phyloP scores from a whole-genome alignment of 352 stramenopile genomes.

The Globisporangium cystogenes region DNA sequence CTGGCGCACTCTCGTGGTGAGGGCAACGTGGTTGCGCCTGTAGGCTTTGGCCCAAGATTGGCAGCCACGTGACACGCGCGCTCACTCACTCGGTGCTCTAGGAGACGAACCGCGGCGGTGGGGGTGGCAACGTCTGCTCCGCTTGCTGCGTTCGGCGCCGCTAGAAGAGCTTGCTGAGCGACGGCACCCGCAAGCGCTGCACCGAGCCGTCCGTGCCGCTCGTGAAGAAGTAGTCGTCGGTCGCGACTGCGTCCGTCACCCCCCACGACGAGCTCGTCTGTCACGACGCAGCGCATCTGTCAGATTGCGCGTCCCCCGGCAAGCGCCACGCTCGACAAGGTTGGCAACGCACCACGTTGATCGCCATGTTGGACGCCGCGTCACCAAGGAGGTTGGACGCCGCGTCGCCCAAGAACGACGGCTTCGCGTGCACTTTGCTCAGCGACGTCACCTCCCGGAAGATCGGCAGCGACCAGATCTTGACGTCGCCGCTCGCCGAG shows the following conservation, averaged over 20 bases:
- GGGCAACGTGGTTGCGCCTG: too few relatives aligned
- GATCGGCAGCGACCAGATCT: conserved; percentile 85
- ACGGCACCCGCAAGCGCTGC: conserved; percentile 65
- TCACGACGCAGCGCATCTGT: background rate
- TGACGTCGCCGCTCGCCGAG: conserved; percentile 77
- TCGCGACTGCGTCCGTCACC: conserved; percentile 77
- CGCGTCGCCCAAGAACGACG: conserved; percentile 72
- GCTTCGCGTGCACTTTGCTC: conserved; percentile 73
- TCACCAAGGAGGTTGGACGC: conserved; percentile 75
- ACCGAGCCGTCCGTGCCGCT: conserved; percentile 79
- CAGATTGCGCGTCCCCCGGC: background rate
- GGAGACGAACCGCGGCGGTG: too few relatives aligned
- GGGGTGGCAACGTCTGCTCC: too few relatives aligned
- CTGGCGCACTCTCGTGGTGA: too few relatives aligned
- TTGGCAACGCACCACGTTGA: conserved; percentile 66
- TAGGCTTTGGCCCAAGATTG: too few relatives aligned
- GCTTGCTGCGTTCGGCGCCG: background rate
- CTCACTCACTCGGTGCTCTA: too few relatives aligned
- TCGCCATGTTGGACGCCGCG: conserved; percentile 78
- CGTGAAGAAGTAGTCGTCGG: conserved; percentile 78
- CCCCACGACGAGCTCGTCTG: conserved; percentile 81
- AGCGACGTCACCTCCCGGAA: conserved; percentile 76
- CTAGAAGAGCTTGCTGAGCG: conserved; percentile 22
- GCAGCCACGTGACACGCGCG: too few relatives aligned
- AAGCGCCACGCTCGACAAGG: background rate